Evolutionary conservation across 345 rosid species (phyloP), one percentile per base, ranked within the genome.

Genomic region (Lagerstroemia speciosa): DNA sequence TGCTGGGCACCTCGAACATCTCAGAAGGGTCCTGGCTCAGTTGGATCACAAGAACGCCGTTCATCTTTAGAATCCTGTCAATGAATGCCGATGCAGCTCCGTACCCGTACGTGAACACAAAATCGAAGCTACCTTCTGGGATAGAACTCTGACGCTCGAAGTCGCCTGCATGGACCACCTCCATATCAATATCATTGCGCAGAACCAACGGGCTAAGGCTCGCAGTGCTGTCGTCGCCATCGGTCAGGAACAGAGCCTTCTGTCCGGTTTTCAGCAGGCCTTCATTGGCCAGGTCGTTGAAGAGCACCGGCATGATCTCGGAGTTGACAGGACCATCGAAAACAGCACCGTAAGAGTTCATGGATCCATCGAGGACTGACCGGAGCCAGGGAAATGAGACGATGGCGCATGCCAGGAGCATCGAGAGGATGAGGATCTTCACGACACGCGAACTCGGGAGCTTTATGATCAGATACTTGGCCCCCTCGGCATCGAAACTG

Each of bases 61-160:
- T 94, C 3, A 77, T 63, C 83, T 83, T 87, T 40, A 92, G 87
- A 41, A 72, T 66, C 19, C 86, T 72, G 62, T 89, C 89, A 6
- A 92, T 75, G 79, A 92, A 84, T 12, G 80, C 74, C 1, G 69
- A 64, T 4, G 81, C 67, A 10, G 67, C 64, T 31, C 62, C 69
- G 62, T 72, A 83, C 74, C 67, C 71, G 29, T 64, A 62, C 7
- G 86, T 72, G 81, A 92, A 81, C 66, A 78, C 74, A 11, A 86
- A 72, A 74, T 86, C 82, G 67, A 82, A 80, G 11, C 83, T 76
- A 62, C 82, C 79, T 1, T 67, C 71, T 0, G 73, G 80, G 55
- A 82, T 73, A 20, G 40, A 41, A 34, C 71, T 80, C 72, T 80
- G 86, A 26, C 73, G 69, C 67, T 82, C 87, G 20, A 73, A 67